phyloP scores from a whole-genome alignment of 257 asterid species.

The Gynochthodes officinalis region DNA sequence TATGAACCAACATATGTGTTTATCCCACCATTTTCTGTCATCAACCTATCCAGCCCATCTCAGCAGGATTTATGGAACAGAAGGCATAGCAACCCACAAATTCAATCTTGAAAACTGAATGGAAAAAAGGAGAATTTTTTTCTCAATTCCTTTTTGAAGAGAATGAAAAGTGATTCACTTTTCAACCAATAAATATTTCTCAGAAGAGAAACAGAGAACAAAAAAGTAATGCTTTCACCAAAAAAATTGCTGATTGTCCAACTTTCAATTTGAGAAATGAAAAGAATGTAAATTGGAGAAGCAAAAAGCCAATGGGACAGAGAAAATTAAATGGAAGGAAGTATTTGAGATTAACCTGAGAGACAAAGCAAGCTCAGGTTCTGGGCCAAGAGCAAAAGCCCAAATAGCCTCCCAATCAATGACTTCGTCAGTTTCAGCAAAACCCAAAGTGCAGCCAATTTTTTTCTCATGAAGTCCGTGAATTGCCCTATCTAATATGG shows the following conservation, averaged over 20 bases:
- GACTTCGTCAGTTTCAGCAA: conserved; percentile 28
- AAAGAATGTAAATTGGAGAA: not conserved
- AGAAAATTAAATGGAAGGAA: not conserved
- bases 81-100: not conserved
- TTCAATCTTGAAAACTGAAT: not conserved
- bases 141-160: not conserved
- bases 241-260: not conserved
- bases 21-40: not conserved
- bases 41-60: not conserved
- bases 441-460: conserved; percentile 35
- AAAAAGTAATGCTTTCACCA: not conserved
- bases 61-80: not conserved
- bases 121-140: not conserved
- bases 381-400: conserved; percentile 98
- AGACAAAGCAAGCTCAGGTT: conserved; percentile 90
- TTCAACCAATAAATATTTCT: not conserved
- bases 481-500: conserved; percentile 62
- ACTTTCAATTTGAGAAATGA: not conserved
- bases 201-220: not conserved
- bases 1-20: not conserved
- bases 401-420: conserved; percentile 95
- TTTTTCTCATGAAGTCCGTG: conserved; percentile 36
- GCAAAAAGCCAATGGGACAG: not conserved
- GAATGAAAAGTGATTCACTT: not conserved
- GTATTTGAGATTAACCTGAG: conserved; percentile 46